Evolutionary conservation across 116 monocot genomes (phyloP).

Genomic region (Posidonia oceanica): DNA sequence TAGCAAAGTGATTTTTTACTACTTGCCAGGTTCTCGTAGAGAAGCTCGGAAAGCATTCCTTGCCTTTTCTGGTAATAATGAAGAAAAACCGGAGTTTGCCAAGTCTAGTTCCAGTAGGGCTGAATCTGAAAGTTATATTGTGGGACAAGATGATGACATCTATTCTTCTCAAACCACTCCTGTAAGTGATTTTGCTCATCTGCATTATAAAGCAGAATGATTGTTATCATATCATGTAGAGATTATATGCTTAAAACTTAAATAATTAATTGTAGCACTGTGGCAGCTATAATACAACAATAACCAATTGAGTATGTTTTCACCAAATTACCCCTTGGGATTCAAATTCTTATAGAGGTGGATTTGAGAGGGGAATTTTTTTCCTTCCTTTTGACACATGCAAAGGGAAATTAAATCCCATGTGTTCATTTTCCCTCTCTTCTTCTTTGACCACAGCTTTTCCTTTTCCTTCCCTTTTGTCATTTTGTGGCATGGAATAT

Average conservation of each 20-base stretch:
- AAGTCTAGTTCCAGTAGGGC: slow-evolving; percentile 10
- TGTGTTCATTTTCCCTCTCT: background rate
- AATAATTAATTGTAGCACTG: background rate
- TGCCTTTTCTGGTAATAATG: slow-evolving; percentile 64
- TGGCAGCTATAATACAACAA: no score
- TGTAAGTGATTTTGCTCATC: slow-evolving; percentile 28
- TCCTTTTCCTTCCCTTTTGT: no score
- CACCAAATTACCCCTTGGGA: no score
- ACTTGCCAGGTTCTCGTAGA: slow-evolving; percentile 61
- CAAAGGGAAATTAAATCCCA: background rate
- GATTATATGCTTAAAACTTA: background rate
- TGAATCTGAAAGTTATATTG: slow-evolving; percentile 16
- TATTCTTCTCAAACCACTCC: slow-evolving; percentile 42
- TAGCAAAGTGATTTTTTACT: background rate
- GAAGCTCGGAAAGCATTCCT: slow-evolving; percentile 94
- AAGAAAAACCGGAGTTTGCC: slow-evolving; percentile 14
- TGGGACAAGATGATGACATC: slow-evolving; percentile 17
- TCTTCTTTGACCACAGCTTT: no score
- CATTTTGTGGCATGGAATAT: no score
- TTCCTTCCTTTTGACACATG: no score
- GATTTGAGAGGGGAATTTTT: no score
- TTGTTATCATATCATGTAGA: background rate
- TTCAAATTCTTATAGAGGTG: no score
- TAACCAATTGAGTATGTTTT: no score
- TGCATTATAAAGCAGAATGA: background rate